These are phyloP conservation scores for Mrakia gelida DNA, from an alignment of 768 basidiomycete genomes.

Conservation along the genomic window DNA sequence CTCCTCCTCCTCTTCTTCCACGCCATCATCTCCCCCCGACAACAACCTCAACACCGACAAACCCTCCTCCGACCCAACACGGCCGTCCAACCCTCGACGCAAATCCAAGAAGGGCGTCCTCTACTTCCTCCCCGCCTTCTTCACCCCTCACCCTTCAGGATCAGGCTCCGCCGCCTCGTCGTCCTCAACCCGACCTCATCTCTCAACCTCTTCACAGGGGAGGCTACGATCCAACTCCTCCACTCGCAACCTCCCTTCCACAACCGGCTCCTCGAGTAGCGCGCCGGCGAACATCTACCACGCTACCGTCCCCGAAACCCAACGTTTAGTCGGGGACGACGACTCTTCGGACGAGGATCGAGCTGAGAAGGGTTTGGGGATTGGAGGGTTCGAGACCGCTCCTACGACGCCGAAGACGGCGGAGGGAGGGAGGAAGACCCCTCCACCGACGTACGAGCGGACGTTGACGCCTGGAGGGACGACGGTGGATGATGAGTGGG, in stretches of 20 bases:
- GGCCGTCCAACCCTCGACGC: background rate
- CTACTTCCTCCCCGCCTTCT: constrained; percentile 78
- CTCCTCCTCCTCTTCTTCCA: background rate
- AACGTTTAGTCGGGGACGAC: background rate
- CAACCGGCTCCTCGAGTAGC: background rate
- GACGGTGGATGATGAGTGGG: constrained; percentile 8
- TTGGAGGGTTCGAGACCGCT: background rate
- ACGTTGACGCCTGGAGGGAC: background rate
- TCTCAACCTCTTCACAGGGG: background rate
- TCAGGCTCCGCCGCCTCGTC: no score
- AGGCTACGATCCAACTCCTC: constrained; percentile 2
- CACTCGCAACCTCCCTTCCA: background rate
- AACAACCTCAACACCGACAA: constrained; percentile 37
- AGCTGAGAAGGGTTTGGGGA: constrained; percentile 11
- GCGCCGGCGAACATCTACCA: constrained; percentile 16
- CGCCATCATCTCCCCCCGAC: constrained; percentile 28
- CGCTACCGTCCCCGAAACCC: background rate
- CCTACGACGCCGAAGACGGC: background rate
- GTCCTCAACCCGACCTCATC: background rate
- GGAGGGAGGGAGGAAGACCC: constrained; percentile 8
- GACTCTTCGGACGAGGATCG: constrained; percentile 6
- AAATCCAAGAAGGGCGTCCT: constrained; percentile 50
- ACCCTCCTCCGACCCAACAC: background rate
- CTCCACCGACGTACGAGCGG: constrained; percentile 7
- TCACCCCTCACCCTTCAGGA: constrained; percentile 48